Evolutionary conservation across 768 basidiomycete genomes (phyloP).

Genomic region (Gymnopilus junonius): DNA sequence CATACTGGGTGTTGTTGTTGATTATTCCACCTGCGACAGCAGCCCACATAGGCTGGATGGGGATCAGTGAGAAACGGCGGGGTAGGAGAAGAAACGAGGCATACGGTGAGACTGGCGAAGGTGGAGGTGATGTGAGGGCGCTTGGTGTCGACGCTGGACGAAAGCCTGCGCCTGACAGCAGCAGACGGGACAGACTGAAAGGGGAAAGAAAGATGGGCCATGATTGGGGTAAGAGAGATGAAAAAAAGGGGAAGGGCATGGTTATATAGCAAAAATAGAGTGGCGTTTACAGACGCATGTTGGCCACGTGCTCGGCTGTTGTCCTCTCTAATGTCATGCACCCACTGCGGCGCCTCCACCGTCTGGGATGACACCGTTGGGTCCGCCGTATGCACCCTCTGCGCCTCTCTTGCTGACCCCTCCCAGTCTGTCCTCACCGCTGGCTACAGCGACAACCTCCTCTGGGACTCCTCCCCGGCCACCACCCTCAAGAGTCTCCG

Average conservation of each 20-base stretch:
- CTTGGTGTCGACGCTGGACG: constrained; percentile 49
- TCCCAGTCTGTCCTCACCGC: constrained; percentile 60
- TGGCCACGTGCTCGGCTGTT: constrained; percentile 8
- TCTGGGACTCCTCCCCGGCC: constrained; percentile 35
- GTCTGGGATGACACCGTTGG: constrained; percentile 61
- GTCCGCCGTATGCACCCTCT: constrained; percentile 68
- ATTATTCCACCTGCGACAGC: constrained; percentile 70
- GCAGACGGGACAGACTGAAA: constrained; percentile 71
- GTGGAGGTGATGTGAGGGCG: constrained; percentile 59
- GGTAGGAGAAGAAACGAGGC: constrained; percentile 26
- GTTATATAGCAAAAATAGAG: constrained; percentile 33
- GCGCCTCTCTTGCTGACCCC: constrained; percentile 72
- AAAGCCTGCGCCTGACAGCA: constrained; percentile 70
- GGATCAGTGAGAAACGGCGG: constrained; percentile 23
- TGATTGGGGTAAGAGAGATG: constrained; percentile 39
- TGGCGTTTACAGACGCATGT: constrained; percentile 18
- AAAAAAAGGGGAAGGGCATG: constrained; percentile 20
- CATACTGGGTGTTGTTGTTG: constrained; percentile 63
- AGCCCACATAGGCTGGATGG: constrained; percentile 78
- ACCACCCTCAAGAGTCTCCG: constrained; percentile 54
- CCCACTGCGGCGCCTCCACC: constrained; percentile 55
- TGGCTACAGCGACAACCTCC: constrained; percentile 37
- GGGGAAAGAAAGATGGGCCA: constrained; percentile 50
- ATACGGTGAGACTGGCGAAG: constrained; percentile 70
- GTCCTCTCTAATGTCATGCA: constrained; percentile 40